Conservation (phyloP, 2,329 filamentous ascomycete species). For the Polytolypa hystricis region DNA sequence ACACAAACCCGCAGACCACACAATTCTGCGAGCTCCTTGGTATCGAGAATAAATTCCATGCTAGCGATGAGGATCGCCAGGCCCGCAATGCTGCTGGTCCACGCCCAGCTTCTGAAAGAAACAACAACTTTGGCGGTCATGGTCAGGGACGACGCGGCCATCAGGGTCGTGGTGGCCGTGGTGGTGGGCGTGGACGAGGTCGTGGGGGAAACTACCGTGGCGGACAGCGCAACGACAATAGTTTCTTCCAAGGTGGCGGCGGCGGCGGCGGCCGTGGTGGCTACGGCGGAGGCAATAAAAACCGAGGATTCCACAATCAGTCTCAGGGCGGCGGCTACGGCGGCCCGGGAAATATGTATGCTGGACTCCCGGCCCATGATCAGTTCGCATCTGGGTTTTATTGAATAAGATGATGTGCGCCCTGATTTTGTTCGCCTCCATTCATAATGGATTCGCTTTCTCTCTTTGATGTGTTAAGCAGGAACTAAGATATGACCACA, state of each 20-base stretch:
- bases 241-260: conserved; percentile 6
- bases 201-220: conserved; percentile 10
- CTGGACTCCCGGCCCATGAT: too few species aligned
- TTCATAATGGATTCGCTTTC: too few species aligned
- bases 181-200: conserved; percentile 13
- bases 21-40: conserved; percentile 67
- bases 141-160: conserved; percentile 15
- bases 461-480: too few species aligned
- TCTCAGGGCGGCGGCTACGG: too few species aligned
- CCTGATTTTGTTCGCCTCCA: too few species aligned
- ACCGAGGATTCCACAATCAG: not conserved
- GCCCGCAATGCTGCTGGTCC: conserved; percentile 50
- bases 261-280: conserved; percentile 5
- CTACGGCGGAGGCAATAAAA: not conserved
- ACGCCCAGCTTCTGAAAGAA: conserved; percentile 24
- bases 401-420: too few species aligned
- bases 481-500: too few species aligned
- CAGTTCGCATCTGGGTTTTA: too few species aligned
- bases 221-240: too few species aligned
- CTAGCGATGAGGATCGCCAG: conserved; percentile 58
- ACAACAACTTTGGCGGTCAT: conserved; percentile 8
- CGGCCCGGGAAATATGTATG: too few species aligned
- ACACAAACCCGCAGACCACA: conserved; percentile 77
- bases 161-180: conserved; percentile 10
- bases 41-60: conserved; percentile 65